Percentiles rank a stretch among this genome's conserved stretches.
Evolutionary conservation across 352 stramenopile species (phyloP).

Genomic region (Stramenopiles sp.): DNA sequence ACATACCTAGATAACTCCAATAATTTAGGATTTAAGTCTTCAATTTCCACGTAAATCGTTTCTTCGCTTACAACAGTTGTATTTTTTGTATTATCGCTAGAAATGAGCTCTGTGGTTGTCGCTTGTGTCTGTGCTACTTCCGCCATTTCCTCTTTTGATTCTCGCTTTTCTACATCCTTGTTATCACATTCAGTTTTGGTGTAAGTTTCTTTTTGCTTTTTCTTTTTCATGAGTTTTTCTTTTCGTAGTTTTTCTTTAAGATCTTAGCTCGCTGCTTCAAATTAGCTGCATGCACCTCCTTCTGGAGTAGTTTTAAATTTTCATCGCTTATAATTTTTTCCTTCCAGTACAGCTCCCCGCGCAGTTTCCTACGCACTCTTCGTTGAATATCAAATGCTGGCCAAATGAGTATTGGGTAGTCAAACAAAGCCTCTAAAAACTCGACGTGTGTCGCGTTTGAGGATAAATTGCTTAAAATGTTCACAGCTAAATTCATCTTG

Average conservation of each 20-base stretch:
- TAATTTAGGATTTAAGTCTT: not conserved
- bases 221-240: not conserved
- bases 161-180: not conserved
- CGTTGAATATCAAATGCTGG: not conserved
- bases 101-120: not conserved
- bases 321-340: not conserved
- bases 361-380: not conserved
- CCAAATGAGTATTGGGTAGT: not conserved
- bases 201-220: not conserved
- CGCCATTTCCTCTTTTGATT: not conserved
- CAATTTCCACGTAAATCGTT: not conserved
- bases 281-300: not conserved
- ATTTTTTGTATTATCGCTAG: not conserved
- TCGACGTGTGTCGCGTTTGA: not conserved
- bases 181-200: too few species aligned
- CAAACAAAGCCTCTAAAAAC: not conserved
- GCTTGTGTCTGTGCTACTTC: not conserved
- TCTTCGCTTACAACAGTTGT: not conserved
- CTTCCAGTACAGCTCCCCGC: not conserved
- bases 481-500: not conserved
- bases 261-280: not conserved
- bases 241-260: not conserved
- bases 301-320: not conserved
- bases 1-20: constrained; percentile 1
- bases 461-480: not conserved